Evolutionary conservation across 176 grass and related monocot genomes (phyloP).

Genomic region (Neostapfia colusana): DNA sequence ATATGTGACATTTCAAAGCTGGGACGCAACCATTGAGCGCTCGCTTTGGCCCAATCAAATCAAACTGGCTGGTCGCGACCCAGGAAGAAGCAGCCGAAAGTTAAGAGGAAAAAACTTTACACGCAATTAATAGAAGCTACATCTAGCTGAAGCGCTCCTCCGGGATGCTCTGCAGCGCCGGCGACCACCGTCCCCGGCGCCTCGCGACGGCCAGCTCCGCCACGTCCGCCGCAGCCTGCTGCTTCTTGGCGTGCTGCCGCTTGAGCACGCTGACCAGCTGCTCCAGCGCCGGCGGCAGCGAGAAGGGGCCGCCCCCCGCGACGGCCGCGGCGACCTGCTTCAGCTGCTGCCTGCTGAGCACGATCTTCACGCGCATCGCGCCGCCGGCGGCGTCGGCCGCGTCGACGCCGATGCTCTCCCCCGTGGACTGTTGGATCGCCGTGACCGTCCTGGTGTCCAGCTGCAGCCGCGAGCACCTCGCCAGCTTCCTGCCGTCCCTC

Average conservation of each 20-base stretch:
- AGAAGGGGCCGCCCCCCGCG: slow-evolving; percentile 27
- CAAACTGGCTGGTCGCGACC: not conserved
- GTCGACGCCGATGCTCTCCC: slow-evolving; percentile 9
- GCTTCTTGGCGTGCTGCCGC: slow-evolving; percentile 55
- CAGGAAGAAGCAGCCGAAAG: not conserved
- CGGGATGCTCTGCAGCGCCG: slow-evolving; percentile 70
- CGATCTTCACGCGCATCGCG: slow-evolving; percentile 64
- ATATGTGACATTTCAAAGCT: slow-evolving; percentile 48
- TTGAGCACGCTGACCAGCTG: slow-evolving; percentile 64
- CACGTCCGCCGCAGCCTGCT: not conserved
- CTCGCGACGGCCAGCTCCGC: not conserved
- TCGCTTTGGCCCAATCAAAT: slow-evolving; percentile 36
- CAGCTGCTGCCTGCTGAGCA: slow-evolving; percentile 74
- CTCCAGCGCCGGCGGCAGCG: slow-evolving; percentile 57
- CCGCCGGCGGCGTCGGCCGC: not conserved
- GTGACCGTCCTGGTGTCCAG: slow-evolving; percentile 53
- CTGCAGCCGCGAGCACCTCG: slow-evolving; percentile 62
- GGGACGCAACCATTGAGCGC: slow-evolving; percentile 34
- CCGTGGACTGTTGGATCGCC: slow-evolving; percentile 56
- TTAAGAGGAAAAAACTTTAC: slow-evolving; percentile 32
- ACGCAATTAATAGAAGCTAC: not conserved
- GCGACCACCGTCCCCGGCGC: slow-evolving; percentile 52
- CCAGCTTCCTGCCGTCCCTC: slow-evolving; percentile 56
- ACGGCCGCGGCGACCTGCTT: slow-evolving; percentile 62
- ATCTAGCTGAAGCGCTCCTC: slow-evolving; percentile 55